Base-by-base conservation (phyloP, 371 early-diverging fungal genomes). In the Mucor racemosus region DNA sequence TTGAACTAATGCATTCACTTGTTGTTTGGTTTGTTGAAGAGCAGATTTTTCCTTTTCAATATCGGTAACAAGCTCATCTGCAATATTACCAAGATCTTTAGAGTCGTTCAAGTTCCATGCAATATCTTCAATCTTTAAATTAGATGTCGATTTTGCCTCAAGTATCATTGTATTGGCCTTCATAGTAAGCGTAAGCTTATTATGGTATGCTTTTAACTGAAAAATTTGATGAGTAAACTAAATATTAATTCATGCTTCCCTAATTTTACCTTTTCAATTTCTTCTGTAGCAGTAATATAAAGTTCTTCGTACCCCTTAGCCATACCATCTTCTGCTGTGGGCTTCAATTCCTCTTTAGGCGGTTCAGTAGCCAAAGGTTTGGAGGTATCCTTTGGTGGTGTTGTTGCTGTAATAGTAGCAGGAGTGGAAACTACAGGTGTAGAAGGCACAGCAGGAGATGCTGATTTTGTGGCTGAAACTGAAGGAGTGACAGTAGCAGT, bases 281-380 rank as follows among this genome's bases (percentile, higher is more conserved):
- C 69, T 17, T 68, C 66, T 8, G 50, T 60, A 14, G 72, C 64
- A 11, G 15, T 57, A n/a, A 75, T 61, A 53, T 72, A 75, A 9
- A 68, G 42, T 10, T 21, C 17, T 68, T 78, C 79, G 46, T 69
- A 78, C 56, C 66, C 72, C 31, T 58, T 58, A 3, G 72, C 76
- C 76, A 78, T 75, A 13, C 74, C 67, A 46, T 74, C 67, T 21
- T 60, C 54, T 19, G 59, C 61, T 58, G 67, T 68, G 14, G 71
- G 61, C 40, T 66, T 68, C 10, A 63, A 59, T 53, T 66, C 46
- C 57, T 59, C 66, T 48, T 14, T 42, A 35, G 36, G 11, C 21
- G 64, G 7, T 42, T 41, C 21, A 42, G 26, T 26, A 15, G n/a
- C 34, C 14, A n/a, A 11, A 9, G 6, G 10, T n/a, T 54, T 41